Conservation (phyloP, 495 filamentous ascomycete species). For the Tuber microsphaerosporum region DNA sequence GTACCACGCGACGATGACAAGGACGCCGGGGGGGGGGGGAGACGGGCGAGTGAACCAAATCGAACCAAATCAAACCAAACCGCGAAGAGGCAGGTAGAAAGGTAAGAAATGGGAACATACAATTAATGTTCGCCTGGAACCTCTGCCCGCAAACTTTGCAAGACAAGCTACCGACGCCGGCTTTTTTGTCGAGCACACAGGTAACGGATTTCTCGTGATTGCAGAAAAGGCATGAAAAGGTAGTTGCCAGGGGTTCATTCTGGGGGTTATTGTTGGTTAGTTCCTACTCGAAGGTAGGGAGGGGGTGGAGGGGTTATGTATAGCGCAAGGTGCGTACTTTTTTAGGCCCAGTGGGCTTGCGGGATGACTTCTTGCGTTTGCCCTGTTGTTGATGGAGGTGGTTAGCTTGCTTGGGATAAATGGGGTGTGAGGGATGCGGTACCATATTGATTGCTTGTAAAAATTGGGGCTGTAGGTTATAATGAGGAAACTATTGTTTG, state of each 20-base stretch:
- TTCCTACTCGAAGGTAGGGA: not conserved
- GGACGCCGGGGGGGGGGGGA: not conserved
- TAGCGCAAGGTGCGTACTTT: constrained; percentile 53
- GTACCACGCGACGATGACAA: not conserved
- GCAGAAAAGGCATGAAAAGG: constrained; percentile 95
- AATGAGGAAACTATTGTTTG: not conserved
- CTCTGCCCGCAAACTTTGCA: constrained; percentile 91
- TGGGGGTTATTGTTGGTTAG: constrained; percentile 42
- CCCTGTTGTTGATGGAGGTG: constrained; percentile 51
- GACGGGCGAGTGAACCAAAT: not conserved
- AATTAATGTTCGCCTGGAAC: constrained; percentile 88
- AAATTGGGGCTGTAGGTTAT: not conserved
- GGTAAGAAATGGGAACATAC: constrained; percentile 49
- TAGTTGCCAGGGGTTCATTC: constrained; percentile 78
- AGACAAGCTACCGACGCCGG: constrained; percentile 68
- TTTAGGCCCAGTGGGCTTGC: constrained; percentile 73
- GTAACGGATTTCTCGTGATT: constrained; percentile 89
- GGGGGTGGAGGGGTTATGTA: constrained; percentile 8
- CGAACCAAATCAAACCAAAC: not conserved
- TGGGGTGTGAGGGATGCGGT: not conserved
- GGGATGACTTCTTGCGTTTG: constrained; percentile 90
- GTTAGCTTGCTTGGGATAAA: not conserved
- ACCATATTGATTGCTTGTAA: not conserved
- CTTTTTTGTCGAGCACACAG: constrained; percentile 86
- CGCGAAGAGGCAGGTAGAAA: not conserved